Base-by-base conservation (phyloP, 805 yeast species). In the Yarrowia osloensis region DNA sequence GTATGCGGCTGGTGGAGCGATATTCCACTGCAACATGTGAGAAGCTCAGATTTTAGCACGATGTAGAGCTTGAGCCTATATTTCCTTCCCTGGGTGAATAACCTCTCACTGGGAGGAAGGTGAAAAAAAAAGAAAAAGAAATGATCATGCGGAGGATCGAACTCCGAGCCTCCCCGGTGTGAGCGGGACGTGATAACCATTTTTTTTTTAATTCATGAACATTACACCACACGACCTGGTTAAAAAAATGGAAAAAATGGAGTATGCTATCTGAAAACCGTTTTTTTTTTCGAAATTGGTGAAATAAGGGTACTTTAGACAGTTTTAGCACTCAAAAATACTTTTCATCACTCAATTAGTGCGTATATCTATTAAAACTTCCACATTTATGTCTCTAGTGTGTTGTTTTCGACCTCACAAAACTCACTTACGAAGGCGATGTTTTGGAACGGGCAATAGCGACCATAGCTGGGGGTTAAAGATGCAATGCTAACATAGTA, bases 121-220 rank as follows among this genome's bases (percentile, higher is more conserved):
- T 2, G n/a, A 13, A 42, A 22, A 15, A 11, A 22, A 13, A 42
- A n/a, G 28, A 47, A 49, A 35, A 33, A 35, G 8, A 5, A 11
- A 54, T 54, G 61, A 54, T 54, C 61, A 54, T 33, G 44, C 61
- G 22, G 61, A 26, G 61, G 61, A 54, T 54, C 39, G 61, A 54
- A 54, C 61, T 26, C 61, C 22, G 61, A 54, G 61, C 61, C 61
- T 54, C 61, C 44, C 61, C 61, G 61, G 61, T 54, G 61, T 54
- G 61, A 54, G 61, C 61, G 61, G 61, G 44, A 54, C 61, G 61
- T 54, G 61, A 54, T 54, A 54, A 54, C 61, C 61, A 54, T n/a
- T n/a, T n/a, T n/a, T n/a, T n/a, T n/a, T n/a, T n/a, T n/a, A n/a
- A n/a, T n/a, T n/a, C n/a, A n/a, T n/a, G n/a, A n/a, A n/a, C n/a